Base-by-base conservation (phyloP, 2,329 filamentous ascomycete genomes). In the Fusarium oligoseptatum region DNA sequence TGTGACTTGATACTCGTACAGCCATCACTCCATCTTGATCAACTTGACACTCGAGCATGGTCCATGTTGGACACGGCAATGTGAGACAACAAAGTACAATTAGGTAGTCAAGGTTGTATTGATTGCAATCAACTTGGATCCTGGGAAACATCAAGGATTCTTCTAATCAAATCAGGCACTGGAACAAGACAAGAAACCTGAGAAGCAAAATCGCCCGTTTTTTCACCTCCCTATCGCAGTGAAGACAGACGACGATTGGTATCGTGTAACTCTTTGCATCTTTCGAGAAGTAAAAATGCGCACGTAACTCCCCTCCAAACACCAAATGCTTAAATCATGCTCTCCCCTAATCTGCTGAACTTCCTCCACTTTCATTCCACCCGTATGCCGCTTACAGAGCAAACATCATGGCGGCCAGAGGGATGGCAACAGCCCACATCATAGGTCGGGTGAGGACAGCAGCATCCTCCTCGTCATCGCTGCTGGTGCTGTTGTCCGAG, bases 391-490 rank as follows among this genome's bases (percentile, higher is more conserved):
- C 52, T 74, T 66, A 73, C 68, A 83, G 79, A 64, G 78, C 78
- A 77, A 83, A 80, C 68, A 83, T 70, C 79, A 83, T 81, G 41
- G 79, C 81, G 55, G 79, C 75, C 68, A 83, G 64, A 7, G 83
- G 82, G 60, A 84, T 37, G 39, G 77, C 79, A 55, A 78, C 78
- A n/a, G 76, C 81, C 79, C 81, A 80, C 45, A 80, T 76, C 68
- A 81, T 76, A 22, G 83, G 83, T 50, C 72, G 76, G 41, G 73
- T 76, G 52, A 80, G 63, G 36, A 71, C 69, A 62, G 80, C 83
- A 55, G 78, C 80, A 45, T 77, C 78, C 63, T 80, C 74, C 37
- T 79, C 72, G 62, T 80, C 73, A 29, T 55, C 69, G 56, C 73
- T 75, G 34, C 68, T 72, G 36, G 70, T 77, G 63, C 60, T 74